These are phyloP conservation scores for Dendrobium nobile DNA, from an alignment of 106 monocot species.

Conservation along the genomic window DNA sequence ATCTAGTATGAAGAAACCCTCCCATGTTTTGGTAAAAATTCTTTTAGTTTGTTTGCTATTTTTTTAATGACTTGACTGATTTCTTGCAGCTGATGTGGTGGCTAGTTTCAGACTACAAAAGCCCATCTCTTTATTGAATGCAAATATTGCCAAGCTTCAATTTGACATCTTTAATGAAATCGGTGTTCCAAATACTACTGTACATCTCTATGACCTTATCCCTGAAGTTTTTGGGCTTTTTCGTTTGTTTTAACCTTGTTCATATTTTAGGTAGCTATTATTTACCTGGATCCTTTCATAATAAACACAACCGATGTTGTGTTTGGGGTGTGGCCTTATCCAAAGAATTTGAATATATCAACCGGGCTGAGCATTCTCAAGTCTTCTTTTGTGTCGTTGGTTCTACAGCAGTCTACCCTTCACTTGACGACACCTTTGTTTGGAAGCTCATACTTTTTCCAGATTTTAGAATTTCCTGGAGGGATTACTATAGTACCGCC, in stretches of 20 bases:
- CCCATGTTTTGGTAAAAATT: background rate
- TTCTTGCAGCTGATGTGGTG: conserved; percentile 55
- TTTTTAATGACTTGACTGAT: background rate
- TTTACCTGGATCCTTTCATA: conserved; percentile 37
- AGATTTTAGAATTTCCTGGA: conserved; percentile 78
- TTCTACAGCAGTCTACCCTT: conserved; percentile 45
- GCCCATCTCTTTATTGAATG: conserved; percentile 34
- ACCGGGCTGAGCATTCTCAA: conserved; percentile 63
- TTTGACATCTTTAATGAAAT: conserved; percentile 87
- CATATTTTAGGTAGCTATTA: conserved; percentile 44
- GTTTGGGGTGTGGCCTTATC: conserved; percentile 81
- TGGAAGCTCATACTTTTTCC: conserved; percentile 75
- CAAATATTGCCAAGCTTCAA: conserved; percentile 54
- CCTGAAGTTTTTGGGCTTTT: background rate
- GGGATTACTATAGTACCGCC: conserved; percentile 83
- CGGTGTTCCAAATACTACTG: conserved; percentile 63
- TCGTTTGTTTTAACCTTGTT: conserved; percentile 10
- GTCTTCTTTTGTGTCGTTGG: conserved; percentile 59
- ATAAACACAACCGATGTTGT: conserved; percentile 81
- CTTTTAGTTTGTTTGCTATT: background rate
- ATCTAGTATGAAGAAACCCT: background rate
- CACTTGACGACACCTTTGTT: conserved; percentile 69
- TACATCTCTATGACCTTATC: conserved; percentile 24
- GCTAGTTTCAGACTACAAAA: conserved; percentile 82
- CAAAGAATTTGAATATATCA: conserved; percentile 52